Evolutionary conservation across 2,329 filamentous ascomycete genomes (phyloP), one percentile per base, ranked within the genome.

Genomic region (Nannizziopsis arthrosporioides): DNA sequence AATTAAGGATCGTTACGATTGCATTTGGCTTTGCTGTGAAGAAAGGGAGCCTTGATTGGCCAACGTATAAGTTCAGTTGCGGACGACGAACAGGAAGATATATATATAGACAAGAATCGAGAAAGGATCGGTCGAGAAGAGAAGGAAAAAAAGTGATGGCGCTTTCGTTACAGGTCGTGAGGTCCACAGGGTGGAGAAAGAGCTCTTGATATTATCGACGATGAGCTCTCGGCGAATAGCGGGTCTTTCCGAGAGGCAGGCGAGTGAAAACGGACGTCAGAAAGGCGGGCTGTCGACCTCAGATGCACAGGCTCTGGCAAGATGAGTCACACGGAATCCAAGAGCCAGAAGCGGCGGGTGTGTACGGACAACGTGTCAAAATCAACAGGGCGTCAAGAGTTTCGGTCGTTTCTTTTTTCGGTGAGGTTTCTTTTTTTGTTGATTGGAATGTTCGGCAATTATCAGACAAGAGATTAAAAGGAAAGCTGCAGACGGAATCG

Each of bases 111-210:
- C 36, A 48, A 46, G 46, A 51, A 47, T 32, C 15, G 36, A 7
- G 22, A 4, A 43, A 27, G 22, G 31, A 15, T 44, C 35, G 10
- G 38, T 37, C 22, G 31, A 48, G 38, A 10, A 38, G n/a, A n/a
- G n/a, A n/a, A 44, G 42, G 43, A n/a, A 31, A 40, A 42, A 49
- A 48, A 42, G 32, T 22, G 36, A 48, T 44, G 50, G 51, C 51
- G 53, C 51, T 54, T n/a, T 51, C 51, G 51, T 53, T 48, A 49
- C 52, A 51, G 47, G 40, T 54, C 53, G 53, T 54, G 39, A 54
- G 19, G 18, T 44, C 36, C 35, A 45, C 47, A 40, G 12, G 40
- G 40, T 32, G 40, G 35, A 43, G 17, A 37, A 34, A n/a, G 39
- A 7, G 4, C 7, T 39, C 38, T 40, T 38, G 32, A 12, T 37